Evolutionary conservation across 139 green algal species (phyloP).

Genomic region (Micromonas pusilla): DNA sequence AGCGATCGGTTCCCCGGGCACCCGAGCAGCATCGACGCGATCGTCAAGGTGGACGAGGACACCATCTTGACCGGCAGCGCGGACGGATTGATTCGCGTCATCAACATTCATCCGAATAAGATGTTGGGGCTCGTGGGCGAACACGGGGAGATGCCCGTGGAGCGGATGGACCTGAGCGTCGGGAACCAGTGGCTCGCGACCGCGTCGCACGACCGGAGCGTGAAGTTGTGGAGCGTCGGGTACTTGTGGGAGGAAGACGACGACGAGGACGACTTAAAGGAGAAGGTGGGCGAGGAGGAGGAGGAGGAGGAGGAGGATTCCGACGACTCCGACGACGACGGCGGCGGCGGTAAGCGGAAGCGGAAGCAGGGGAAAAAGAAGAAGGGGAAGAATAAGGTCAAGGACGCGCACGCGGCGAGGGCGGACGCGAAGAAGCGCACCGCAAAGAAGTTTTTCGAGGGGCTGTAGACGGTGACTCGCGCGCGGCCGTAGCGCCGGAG

Average conservation of each 20-base stretch:
- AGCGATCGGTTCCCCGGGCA: constrained; percentile 69
- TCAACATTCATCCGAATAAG: constrained; percentile 45
- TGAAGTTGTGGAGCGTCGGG: constrained; percentile 53
- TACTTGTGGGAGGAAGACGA: constrained; percentile 12
- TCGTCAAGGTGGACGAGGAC: constrained; percentile 72
- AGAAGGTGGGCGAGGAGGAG: constrained; percentile 1
- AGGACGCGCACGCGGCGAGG: background rate
- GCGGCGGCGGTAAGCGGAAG: constrained; percentile 11
- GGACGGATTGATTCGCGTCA: constrained; percentile 73
- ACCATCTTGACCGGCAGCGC: constrained; percentile 75
- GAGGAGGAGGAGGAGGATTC: constrained; percentile 12
- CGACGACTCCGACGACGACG: constrained; percentile 18
- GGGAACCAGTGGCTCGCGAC: constrained; percentile 55
- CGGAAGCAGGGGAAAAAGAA: constrained; percentile 22
- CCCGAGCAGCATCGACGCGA: constrained; percentile 62
- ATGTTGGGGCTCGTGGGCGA: constrained; percentile 83
- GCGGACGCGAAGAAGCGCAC: background rate
- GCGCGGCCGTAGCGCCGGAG: no score
- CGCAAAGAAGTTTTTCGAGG: constrained; percentile 11
- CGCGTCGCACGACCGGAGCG: constrained; percentile 61
- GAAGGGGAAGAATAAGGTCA: constrained; percentile 25
- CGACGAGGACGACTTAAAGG: background rate
- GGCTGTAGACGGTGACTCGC: background rate
- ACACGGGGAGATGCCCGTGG: constrained; percentile 58
- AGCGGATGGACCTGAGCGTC: constrained; percentile 29